Conservation (phyloP, 192 early-diverging fungal genomes). For the Backusella westeae region DNA sequence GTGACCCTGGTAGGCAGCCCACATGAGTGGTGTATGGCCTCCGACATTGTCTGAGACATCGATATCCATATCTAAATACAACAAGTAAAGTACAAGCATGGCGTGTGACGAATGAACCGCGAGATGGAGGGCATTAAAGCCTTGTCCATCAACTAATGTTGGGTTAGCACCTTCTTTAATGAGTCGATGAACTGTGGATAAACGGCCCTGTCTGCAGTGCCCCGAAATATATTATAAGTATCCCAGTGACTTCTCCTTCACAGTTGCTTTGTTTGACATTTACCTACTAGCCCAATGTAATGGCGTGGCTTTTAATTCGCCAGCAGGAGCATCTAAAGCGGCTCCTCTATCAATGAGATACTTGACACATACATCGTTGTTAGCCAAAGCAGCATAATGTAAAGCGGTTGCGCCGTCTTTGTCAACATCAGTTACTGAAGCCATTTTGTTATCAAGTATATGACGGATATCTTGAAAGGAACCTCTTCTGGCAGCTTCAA, state of each 20-base stretch:
- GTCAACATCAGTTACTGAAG: constrained; percentile 56
- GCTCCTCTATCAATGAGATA: constrained; percentile 81
- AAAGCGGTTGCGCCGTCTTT: constrained; percentile 69
- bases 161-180: constrained; percentile 78
- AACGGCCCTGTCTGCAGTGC: constrained; percentile 61
- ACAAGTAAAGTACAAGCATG: constrained; percentile 73
- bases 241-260: not conserved
- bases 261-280: not conserved
- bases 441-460: constrained; percentile 55
- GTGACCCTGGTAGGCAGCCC: constrained; percentile 90
- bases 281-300: constrained; percentile 91
- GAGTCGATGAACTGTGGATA: constrained; percentile 71
- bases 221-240: not conserved
- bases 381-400: constrained; percentile 85
- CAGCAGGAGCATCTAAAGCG: constrained; percentile 69
- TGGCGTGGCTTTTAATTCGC: constrained; percentile 80
- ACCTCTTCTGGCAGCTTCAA: constrained; percentile 74
- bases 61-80: constrained; percentile 68
- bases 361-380: constrained; percentile 65
- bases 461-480: constrained; percentile 53
- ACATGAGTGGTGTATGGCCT: constrained; percentile 90
- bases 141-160: constrained; percentile 70
- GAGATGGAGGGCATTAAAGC: constrained; percentile 89
- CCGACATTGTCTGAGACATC: constrained; percentile 74
- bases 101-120: constrained; percentile 82